A percentile compares a stretch with the other conserved stretches of the same genome.
These are phyloP conservation scores for Phyllostachys edulis DNA, from an alignment of 176 grass and related monocot genomes.

Conservation along the genomic window DNA sequence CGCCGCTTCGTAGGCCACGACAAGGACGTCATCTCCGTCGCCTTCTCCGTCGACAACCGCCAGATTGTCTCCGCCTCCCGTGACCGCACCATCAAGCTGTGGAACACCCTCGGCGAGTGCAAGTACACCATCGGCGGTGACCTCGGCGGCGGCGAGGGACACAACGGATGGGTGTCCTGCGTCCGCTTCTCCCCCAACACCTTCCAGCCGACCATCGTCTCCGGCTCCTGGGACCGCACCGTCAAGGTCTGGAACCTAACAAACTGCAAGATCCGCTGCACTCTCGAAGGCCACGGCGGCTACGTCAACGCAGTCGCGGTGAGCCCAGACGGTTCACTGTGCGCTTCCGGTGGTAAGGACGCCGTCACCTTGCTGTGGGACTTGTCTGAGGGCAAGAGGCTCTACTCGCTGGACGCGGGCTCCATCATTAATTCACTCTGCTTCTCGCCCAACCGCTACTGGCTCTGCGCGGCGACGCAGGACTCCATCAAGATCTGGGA, in stretches of 20 bases:
- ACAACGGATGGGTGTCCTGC: conserved; percentile 78
- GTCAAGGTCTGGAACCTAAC: conserved; percentile 97
- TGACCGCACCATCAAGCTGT: conserved; percentile 88
- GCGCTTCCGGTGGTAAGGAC: conserved; percentile 88
- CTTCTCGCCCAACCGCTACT: conserved; percentile 94
- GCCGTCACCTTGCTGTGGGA: conserved; percentile 75
- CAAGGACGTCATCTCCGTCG: conserved; percentile 92
- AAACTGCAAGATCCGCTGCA: conserved; percentile 81
- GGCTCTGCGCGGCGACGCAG: conserved; percentile 85
- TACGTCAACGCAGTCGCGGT: conserved; percentile 84
- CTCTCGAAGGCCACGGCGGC: conserved; percentile 61
- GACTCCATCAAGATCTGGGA: conserved; percentile 97
- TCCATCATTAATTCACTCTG: conserved; percentile 77
- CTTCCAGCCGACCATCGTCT: conserved; percentile 55
- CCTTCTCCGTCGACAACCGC: conserved; percentile 89
- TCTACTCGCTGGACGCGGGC: conserved; percentile 73
- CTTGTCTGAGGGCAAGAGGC: conserved; percentile 78
- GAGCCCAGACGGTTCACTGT: conserved; percentile 87
- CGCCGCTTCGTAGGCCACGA: conserved; percentile 77
- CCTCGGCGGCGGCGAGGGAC: conserved; percentile 59
- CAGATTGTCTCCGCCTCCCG: conserved; percentile 92
- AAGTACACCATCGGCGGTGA: conserved; percentile 84
- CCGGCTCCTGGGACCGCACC: conserved; percentile 82
- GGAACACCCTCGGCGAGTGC: conserved; percentile 97
- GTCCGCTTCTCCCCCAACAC: conserved; percentile 79